Percentiles rank a stretch among this genome's conserved stretches.
phyloP scores from a whole-genome alignment of 352 stramenopile genomes.

The Phytophthora litchii region DNA sequence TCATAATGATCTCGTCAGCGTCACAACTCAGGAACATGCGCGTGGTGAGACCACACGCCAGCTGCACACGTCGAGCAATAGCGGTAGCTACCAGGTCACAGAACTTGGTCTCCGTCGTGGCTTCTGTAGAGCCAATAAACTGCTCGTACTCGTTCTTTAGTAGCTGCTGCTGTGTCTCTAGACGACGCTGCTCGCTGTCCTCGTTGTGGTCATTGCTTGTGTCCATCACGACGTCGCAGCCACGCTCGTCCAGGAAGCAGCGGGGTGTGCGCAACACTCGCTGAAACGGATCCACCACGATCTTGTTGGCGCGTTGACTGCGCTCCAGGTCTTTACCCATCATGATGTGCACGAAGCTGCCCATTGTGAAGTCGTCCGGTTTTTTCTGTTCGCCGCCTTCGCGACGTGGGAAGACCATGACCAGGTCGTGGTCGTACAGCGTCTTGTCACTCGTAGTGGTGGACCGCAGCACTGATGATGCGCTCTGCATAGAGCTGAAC shows the following conservation, averaged over 20 bases:
- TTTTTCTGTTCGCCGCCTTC: conserved; percentile 72
- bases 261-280: conserved; percentile 67
- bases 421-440: conserved; percentile 79
- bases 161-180: conserved; percentile 46
- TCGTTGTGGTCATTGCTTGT: conserved; percentile 61
- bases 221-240: conserved; percentile 45
- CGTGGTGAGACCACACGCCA: conserved; percentile 79
- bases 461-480: conserved; percentile 21
- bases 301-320: conserved; percentile 35
- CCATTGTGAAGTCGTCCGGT: conserved; percentile 63
- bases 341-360: conserved; percentile 70
- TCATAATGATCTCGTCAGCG: conserved; percentile 84
- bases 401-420: conserved; percentile 81
- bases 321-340: conserved; percentile 67
- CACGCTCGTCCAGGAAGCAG: conserved; percentile 76
- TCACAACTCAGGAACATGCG: conserved; percentile 83
- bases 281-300: conserved; percentile 77
- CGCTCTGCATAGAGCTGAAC: conserved; percentile 49
- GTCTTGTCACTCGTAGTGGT: conserved; percentile 39
- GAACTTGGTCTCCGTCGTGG: conserved; percentile 64
- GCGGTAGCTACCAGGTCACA: conserved; percentile 73
- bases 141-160: conserved; percentile 68
- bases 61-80: conserved; percentile 68
- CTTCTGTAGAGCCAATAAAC: conserved; percentile 44
- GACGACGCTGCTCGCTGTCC: conserved; percentile 43